A percentile compares a stretch with the other conserved stretches of the same genome.
Evolutionary conservation across 306 rosid genomes (phyloP).

Genomic region (Gynostemma pentaphyllum): DNA sequence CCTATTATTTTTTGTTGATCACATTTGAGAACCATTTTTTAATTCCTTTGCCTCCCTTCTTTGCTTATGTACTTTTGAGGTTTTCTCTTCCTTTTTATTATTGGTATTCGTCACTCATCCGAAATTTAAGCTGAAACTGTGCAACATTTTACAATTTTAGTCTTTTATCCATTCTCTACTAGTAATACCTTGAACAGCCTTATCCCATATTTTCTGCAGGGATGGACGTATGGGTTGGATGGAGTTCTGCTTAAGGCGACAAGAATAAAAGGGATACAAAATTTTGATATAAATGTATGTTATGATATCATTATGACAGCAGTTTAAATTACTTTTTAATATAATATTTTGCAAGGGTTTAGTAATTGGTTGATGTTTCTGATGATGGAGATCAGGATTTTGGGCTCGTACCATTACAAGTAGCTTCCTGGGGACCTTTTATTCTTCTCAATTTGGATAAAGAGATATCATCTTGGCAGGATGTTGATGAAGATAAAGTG

Average conservation of each 20-base stretch:
- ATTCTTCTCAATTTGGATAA: slow-evolving; percentile 60
- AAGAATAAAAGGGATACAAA: slow-evolving; percentile 60
- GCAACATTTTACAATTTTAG: no score
- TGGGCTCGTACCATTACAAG: slow-evolving; percentile 60
- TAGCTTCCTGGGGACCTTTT: slow-evolving; percentile 80
- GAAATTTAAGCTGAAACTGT: no score
- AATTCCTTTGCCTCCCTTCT: not conserved
- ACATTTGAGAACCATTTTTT: not conserved
- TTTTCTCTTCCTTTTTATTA: no score
- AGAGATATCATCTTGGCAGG: slow-evolving; percentile 18
- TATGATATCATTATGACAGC: not conserved
- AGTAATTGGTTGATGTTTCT: slow-evolving; percentile 29
- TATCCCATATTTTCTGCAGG: slow-evolving; percentile 33
- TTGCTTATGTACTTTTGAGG: no score
- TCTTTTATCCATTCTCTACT: no score
- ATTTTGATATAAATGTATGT: slow-evolving; percentile 59
- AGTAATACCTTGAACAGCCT: not conserved
- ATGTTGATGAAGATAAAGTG: slow-evolving; percentile 25
- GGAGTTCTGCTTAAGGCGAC: slow-evolving; percentile 75
- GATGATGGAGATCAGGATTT: slow-evolving; percentile 54
- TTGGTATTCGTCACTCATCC: no score
- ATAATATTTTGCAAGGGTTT: not conserved
- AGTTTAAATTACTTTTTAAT: not conserved
- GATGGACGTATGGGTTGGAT: slow-evolving; percentile 83
- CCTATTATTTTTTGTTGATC: not conserved